Conservation (phyloP, 202 grass and related monocot genomes). For the Dendrocalamus latiflorus region DNA sequence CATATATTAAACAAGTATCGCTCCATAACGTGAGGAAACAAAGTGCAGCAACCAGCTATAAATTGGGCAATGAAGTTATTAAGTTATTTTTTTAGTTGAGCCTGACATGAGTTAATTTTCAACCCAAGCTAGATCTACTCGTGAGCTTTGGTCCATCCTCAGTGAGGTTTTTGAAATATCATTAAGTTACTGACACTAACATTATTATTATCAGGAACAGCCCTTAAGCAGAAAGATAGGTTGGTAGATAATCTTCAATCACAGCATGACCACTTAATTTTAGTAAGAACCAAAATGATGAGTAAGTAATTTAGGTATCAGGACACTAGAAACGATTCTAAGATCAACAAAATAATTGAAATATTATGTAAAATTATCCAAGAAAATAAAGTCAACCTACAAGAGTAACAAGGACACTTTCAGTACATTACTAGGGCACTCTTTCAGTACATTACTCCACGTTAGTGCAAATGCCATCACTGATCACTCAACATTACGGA, state of each 20-base stretch:
- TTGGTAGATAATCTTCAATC: not conserved
- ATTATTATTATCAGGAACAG: not conserved
- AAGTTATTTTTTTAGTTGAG: not conserved
- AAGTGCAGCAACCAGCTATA: conserved; percentile 7
- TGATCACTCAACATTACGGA: not conserved
- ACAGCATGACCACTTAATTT: not conserved
- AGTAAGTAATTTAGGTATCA: not conserved
- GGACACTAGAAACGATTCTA: not conserved
- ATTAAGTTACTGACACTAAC: not conserved
- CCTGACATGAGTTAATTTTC: not conserved
- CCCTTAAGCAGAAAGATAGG: not conserved
- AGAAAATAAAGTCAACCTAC: not conserved
- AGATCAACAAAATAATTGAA: not conserved
- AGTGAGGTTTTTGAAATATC: not conserved
- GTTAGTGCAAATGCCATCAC: not conserved
- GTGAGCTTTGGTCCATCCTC: not conserved
- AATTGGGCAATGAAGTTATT: not conserved
- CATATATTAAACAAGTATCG: not conserved
- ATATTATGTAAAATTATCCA: not conserved
- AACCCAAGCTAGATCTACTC: not conserved
- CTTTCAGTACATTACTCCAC: not conserved
- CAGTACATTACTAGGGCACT: no score
- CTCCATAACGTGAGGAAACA: not conserved
- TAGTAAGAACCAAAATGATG: not conserved
- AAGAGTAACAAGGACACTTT: not conserved